Percentiles rank a stretch among this genome's conserved stretches.
These are phyloP conservation scores for Lanmaoa pseudosensibilis DNA, from an alignment of 768 basidiomycete genomes.

Conservation along the genomic window DNA sequence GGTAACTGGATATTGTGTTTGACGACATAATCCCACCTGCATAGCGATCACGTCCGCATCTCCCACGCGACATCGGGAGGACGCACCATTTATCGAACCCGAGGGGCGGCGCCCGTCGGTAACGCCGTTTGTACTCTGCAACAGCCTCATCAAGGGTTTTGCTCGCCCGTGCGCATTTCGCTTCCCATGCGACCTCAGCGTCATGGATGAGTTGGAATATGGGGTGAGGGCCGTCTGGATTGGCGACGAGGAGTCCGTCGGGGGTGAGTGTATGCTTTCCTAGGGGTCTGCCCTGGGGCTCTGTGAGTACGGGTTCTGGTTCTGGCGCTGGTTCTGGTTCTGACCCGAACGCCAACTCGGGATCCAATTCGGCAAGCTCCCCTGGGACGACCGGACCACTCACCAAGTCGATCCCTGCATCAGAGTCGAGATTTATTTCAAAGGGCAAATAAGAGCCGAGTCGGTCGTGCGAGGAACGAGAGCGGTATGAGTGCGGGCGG, in stretches of 20 bases:
- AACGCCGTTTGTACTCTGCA: conserved; percentile 38
- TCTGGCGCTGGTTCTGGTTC: not conserved
- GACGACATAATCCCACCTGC: conserved; percentile 45
- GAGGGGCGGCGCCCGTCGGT: conserved; percentile 37
- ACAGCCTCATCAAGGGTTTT: conserved; percentile 39
- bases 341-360: not conserved
- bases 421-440: not conserved
- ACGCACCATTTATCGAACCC: conserved; percentile 46
- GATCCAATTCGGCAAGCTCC: not conserved
- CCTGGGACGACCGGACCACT: not conserved
- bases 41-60: not conserved
- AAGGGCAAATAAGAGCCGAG: not conserved
- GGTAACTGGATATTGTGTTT: conserved; percentile 39
- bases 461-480: not conserved
- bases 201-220: conserved; percentile 42
- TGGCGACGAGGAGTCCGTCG: conserved; percentile 36
- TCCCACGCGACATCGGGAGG: not conserved
- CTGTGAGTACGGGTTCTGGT: not conserved
- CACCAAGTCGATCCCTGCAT: not conserved
- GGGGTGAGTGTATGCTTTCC: conserved; percentile 23
- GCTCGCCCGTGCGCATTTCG: conserved; percentile 36
- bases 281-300: not conserved
- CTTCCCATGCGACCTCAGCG: conserved; percentile 39
- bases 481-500: not conserved
- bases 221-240: conserved; percentile 40